Conservation (phyloP, 768 basidiomycete genomes). For the Amanita molliuscula region DNA sequence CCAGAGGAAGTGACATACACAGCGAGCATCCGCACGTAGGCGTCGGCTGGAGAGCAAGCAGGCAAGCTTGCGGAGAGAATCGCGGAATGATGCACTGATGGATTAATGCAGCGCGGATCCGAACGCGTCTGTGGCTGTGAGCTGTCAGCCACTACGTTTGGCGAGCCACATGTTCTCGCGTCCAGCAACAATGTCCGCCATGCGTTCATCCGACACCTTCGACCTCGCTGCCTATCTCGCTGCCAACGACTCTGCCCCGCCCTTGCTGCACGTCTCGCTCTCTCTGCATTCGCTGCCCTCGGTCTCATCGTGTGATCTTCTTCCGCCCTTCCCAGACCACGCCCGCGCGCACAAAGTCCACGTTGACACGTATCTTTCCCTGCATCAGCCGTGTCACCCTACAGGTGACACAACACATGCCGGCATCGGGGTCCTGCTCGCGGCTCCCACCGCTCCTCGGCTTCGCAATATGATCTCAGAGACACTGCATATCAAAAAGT, state of each 20-base stretch:
- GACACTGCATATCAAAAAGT: constrained; percentile 5
- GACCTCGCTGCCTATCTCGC: constrained; percentile 2
- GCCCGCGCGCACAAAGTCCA: constrained; percentile 5
- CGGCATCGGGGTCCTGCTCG: constrained; percentile 1
- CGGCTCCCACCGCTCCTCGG: constrained; percentile 7
- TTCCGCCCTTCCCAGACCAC: constrained; percentile 1
- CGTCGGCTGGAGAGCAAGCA: too few species aligned
- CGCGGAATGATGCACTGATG: constrained; percentile 3
- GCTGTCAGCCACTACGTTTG: neutral
- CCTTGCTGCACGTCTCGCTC: neutral
- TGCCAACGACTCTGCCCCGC: neutral
- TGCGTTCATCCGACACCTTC: neutral
- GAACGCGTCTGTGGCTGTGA: neutral
- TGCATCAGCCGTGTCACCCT: constrained; percentile 14
- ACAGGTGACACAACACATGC: neutral
- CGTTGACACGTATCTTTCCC: constrained; percentile 9
- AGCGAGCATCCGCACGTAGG: too few species aligned
- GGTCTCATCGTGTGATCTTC: constrained; percentile 1
- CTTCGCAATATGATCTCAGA: constrained; percentile 6
- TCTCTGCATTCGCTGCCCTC: constrained; percentile 3
- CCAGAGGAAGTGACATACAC: too few species aligned
- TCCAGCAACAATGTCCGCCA: neutral
- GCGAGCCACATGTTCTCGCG: neutral
- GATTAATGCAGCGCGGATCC: constrained; percentile 4
- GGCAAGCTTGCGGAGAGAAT: neutral